Conservation (phyloP, 441 rosid genomes). For the Kokia cookei region DNA sequence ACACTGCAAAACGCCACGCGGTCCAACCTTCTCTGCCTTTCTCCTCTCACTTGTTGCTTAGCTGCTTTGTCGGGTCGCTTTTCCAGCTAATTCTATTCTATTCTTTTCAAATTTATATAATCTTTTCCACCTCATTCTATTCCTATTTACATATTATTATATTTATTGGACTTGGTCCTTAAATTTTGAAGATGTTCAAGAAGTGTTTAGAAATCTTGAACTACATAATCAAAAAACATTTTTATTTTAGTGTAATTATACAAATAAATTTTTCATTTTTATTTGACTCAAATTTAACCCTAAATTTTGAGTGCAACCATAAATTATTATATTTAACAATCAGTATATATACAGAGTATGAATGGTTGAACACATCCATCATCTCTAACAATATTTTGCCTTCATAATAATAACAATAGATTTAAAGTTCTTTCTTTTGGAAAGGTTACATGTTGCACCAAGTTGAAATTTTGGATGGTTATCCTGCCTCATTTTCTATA, state of each 20-base stretch:
- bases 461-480: no score
- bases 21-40: not conserved
- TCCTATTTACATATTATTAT: not conserved
- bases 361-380: no score
- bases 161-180: no score
- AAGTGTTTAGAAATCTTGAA: no score
- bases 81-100: not conserved
- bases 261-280: not conserved
- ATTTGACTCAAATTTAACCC: not conserved
- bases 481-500: no score
- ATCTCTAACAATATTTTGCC: not conserved
- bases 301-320: not conserved
- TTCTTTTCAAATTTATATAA: no score
- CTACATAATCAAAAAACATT: no score
- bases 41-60: not conserved
- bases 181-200: no score
- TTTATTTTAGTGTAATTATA: not conserved
- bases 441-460: no score
- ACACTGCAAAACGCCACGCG: not conserved
- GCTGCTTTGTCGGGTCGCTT: not conserved
- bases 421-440: no score
- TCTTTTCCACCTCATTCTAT: not conserved
- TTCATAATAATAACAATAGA: no score
- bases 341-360: no score
- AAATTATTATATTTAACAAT: not conserved